phyloP scores from a whole-genome alignment of 2,329 filamentous ascomycete species.

The Penicillium sp. region DNA sequence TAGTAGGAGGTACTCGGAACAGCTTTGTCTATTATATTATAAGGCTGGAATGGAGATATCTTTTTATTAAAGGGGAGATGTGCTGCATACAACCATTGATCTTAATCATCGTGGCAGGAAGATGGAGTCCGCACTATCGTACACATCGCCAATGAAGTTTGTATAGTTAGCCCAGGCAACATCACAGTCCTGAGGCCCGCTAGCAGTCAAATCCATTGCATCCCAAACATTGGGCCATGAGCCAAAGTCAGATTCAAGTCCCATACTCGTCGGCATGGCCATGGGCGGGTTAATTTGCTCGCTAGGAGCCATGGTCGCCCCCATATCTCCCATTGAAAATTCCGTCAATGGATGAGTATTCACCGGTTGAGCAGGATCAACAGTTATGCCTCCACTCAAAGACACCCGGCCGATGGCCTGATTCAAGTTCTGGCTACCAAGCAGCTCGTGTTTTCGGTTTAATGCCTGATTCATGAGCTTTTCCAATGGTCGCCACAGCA shows the following conservation, averaged over 20 bases:
- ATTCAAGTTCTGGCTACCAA: constrained; percentile 1
- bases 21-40: not conserved
- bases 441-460: constrained; percentile 13
- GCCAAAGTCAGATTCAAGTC: constrained; percentile 10
- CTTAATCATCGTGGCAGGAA: constrained; percentile 12
- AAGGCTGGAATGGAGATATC: not conserved
- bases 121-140: constrained; percentile 25
- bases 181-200: constrained; percentile 3
- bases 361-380: not conserved
- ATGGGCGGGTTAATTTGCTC: constrained; percentile 3
- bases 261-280: constrained; percentile 4
- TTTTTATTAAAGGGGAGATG: not conserved
- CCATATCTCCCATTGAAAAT: not conserved
- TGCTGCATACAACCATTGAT: not conserved
- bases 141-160: constrained; percentile 29
- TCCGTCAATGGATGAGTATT: not conserved
- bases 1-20: not conserved
- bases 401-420: constrained; percentile 1
- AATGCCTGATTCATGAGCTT: constrained; percentile 30
- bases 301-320: constrained; percentile 3
- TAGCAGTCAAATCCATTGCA: not conserved
- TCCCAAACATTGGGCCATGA: constrained; percentile 5
- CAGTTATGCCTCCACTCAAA: not conserved
- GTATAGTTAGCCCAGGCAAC: constrained; percentile 31
- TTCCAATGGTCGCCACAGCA: constrained; percentile 33